Evolutionary conservation across 2,329 filamentous ascomycete genomes (phyloP), one percentile per base, ranked within the genome.

Genomic region (Chaetomium sp.): DNA sequence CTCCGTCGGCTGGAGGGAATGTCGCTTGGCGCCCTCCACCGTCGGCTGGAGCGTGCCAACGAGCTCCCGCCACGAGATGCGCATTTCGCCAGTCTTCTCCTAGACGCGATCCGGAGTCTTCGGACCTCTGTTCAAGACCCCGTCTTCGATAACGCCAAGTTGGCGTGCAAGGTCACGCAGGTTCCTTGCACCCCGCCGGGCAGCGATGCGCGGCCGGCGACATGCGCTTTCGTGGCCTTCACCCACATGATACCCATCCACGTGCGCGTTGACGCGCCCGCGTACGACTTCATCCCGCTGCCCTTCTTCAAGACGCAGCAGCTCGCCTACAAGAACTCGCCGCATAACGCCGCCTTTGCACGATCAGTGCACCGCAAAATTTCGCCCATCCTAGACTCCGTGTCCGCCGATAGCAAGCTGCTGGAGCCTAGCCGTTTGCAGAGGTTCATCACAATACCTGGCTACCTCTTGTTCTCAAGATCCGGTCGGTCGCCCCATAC

Each of bases 271-370:
- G 77, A 78, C 2, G 81, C 82, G 25, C 77, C 82, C 1, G 80
- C 81, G 31, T 83, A 85, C 71, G 80, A 82, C 62, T 89, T 89
- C 68, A 80, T 84, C 1, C 87, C 89, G 0, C 77, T 90, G 33
- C 83, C 78, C 53, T 86, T 91, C 68, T 90, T 91, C 78, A 87
- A 85, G 68, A 79, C 84, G 8, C 87, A 88, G 64, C 89, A 91
- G 74, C 83, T 88, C 67, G 81, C 85, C 0, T 83, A 87, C 69
- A 78, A 81, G 31, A 81, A 80, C 65, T 79, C 82, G 35, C 76
- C 80, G 0, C 83, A 86, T 68, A 82, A 87, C 53, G 80, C 85
- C 4, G 82, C 81, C 2, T 91, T 91, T 70, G 81, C 83, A 1
- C 82, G 85, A 63, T 81, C 82, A 35, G 80, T 89, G 2, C 84